Evolutionary conservation across 2,329 filamentous ascomycete genomes (phyloP).

Genomic region (Trichoderma breve): DNA sequence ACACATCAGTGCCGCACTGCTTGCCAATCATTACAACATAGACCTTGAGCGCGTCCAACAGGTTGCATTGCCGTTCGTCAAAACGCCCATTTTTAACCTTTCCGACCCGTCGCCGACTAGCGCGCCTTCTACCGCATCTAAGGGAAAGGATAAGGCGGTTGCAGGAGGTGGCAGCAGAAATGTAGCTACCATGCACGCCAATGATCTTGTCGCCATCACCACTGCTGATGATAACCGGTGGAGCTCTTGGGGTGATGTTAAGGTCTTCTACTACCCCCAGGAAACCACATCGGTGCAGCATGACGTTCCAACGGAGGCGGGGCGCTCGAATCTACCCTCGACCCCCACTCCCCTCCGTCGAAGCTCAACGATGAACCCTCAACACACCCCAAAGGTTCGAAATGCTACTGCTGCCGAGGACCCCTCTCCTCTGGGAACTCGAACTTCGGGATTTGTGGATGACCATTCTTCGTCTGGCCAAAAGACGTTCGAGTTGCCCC

Average conservation of each 20-base stretch:
- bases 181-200: slow-evolving; percentile 67
- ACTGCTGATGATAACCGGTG: slow-evolving; percentile 59
- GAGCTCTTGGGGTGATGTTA: slow-evolving; percentile 78
- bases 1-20: slow-evolving; percentile 67
- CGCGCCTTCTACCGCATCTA: slow-evolving; percentile 56
- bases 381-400: slow-evolving; percentile 44
- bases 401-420: slow-evolving; percentile 40
- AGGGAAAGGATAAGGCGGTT: slow-evolving; percentile 70
- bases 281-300: slow-evolving; percentile 28
- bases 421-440: slow-evolving; percentile 49
- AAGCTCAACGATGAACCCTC: slow-evolving; percentile 54
- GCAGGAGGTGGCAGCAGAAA: slow-evolving; percentile 42
- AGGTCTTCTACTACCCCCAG: slow-evolving; percentile 72
- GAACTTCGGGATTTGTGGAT: slow-evolving; percentile 40
- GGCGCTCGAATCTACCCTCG: slow-evolving; percentile 51
- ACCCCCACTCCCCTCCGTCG: slow-evolving; percentile 77
- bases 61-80: slow-evolving; percentile 78
- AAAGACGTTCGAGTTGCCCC: slow-evolving; percentile 64
- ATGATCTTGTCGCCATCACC: slow-evolving; percentile 76
- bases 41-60: slow-evolving; percentile 79
- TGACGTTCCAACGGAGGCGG: slow-evolving; percentile 27
- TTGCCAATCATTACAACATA: slow-evolving; percentile 82
- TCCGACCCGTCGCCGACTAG: slow-evolving; percentile 53
- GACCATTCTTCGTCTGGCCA: slow-evolving; percentile 43
- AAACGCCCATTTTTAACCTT: slow-evolving; percentile 58